These are phyloP conservation scores for Pyrenula massariospora DNA, from an alignment of 495 filamentous ascomycete species.

Conservation along the genomic window DNA sequence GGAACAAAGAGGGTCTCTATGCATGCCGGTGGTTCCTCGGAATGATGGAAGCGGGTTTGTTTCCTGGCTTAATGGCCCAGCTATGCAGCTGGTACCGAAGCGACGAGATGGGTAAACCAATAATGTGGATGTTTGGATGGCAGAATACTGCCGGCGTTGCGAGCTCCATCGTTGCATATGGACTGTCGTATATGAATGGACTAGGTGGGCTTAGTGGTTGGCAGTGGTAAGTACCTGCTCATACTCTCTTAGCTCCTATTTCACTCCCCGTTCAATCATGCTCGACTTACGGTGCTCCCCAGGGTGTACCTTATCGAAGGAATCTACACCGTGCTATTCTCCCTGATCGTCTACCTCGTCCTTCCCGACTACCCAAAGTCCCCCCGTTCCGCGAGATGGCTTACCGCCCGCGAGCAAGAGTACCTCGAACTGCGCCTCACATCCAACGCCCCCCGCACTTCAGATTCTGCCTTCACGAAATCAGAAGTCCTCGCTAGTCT, in stretches of 20 bases:
- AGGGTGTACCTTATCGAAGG: constrained; percentile 26
- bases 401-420: constrained; percentile 26
- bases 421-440: constrained; percentile 27
- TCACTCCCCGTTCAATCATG: not conserved
- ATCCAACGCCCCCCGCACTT: constrained; percentile 22
- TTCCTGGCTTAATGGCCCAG: constrained; percentile 23
- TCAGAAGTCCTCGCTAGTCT: constrained; percentile 22
- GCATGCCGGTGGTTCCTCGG: constrained; percentile 23
- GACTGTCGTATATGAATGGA: constrained; percentile 20
- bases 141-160: constrained; percentile 20
- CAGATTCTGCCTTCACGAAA: constrained; percentile 20
- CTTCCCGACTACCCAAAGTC: constrained; percentile 24
- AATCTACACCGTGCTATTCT: constrained; percentile 22
- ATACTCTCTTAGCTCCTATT: too few species aligned
- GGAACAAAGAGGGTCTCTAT: constrained; percentile 18
- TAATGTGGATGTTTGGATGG: constrained; percentile 21
- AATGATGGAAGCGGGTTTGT: constrained; percentile 26
- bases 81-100: constrained; percentile 25
- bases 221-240: constrained; percentile 24
- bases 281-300: not conserved
- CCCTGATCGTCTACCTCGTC: constrained; percentile 17
- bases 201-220: constrained; percentile 19
- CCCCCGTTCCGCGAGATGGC: constrained; percentile 16
- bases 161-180: constrained; percentile 20
- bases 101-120: constrained; percentile 21